These are phyloP conservation scores for Grosmannia huntii DNA, from an alignment of 2,329 filamentous ascomycete species.

Conservation along the genomic window DNA sequence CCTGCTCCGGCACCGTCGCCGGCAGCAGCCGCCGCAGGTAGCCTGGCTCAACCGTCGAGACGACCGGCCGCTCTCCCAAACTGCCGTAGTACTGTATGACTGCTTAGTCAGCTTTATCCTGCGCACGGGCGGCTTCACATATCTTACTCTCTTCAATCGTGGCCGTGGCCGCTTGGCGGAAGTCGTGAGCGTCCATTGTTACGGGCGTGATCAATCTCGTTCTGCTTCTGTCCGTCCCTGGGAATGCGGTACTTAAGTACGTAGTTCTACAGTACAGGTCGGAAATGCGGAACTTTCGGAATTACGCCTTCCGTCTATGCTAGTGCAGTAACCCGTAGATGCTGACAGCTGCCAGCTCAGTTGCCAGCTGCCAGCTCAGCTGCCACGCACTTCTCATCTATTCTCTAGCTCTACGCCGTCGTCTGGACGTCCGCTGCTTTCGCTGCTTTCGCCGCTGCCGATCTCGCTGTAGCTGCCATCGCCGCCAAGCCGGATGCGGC, in stretches of 20 bases:
- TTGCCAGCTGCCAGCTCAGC: background rate
- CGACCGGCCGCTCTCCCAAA: slow-evolving; percentile 55
- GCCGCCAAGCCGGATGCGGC: slow-evolving; percentile 39
- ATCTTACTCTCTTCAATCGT: slow-evolving; percentile 76
- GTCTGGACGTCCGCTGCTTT: too few species aligned
- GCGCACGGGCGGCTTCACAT: too few species aligned
- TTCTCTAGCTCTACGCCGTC: slow-evolving; percentile 30
- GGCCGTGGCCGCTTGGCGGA: slow-evolving; percentile 61
- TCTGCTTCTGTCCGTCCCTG: background rate
- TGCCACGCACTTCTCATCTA: background rate
- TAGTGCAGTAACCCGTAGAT: too few species aligned
- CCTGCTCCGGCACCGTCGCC: slow-evolving; percentile 45
- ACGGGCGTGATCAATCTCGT: too few species aligned
- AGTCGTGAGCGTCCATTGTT: slow-evolving; percentile 79
- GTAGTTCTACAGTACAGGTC: too few species aligned
- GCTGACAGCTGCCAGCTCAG: background rate
- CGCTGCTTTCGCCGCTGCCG: slow-evolving; percentile 1
- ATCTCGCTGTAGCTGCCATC: slow-evolving; percentile 11
- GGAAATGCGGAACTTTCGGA: too few species aligned
- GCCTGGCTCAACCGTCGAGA: slow-evolving; percentile 69
- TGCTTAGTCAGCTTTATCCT: slow-evolving; percentile 28
- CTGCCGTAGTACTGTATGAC: slow-evolving; percentile 76
- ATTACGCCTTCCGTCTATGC: too few species aligned
- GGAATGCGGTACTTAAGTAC: too few species aligned
- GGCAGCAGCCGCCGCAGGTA: slow-evolving; percentile 77